A percentile compares a stretch with the other conserved stretches of the same genome.
phyloP scores from a whole-genome alignment of 345 rosid species.

The Atalantia buxifolia region DNA sequence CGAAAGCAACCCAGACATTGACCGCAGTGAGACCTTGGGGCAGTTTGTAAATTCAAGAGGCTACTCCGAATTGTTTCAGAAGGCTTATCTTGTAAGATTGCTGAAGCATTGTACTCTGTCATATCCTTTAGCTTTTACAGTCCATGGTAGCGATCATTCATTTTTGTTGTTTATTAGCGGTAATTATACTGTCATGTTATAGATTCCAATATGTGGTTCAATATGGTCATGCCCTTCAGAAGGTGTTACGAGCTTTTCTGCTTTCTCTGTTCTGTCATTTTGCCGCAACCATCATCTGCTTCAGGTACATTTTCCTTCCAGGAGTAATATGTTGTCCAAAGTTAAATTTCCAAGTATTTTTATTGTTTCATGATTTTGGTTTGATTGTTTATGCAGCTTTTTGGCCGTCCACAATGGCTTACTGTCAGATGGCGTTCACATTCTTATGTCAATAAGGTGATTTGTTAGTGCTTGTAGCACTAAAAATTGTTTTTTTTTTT shows the following conservation, averaged over 20 bases:
- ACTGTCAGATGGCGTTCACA: constrained; percentile 70
- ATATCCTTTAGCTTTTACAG: neutral
- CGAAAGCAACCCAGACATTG: constrained; percentile 58
- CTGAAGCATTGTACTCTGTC: neutral
- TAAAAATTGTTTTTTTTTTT: neutral
- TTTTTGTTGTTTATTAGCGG: neutral
- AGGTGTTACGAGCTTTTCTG: constrained; percentile 73
- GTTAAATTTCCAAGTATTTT: neutral
- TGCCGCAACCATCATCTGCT: constrained; percentile 83
- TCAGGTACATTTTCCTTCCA: constrained; percentile 46
- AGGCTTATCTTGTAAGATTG: constrained; percentile 75
- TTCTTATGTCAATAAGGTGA: constrained; percentile 65
- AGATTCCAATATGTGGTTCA: constrained; percentile 90
- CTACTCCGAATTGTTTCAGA: constrained; percentile 76
- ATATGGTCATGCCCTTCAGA: constrained; percentile 88
- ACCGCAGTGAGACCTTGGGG: constrained; percentile 66
- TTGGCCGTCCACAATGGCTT: constrained; percentile 93
- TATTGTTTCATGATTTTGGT: neutral
- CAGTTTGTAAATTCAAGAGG: constrained; percentile 59
- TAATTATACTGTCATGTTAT: neutral
- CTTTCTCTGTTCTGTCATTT: constrained; percentile 80
- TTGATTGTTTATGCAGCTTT: constrained; percentile 41
- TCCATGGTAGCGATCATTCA: neutral
- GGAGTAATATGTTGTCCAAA: neutral
- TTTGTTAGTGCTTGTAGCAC: neutral